Evolutionary conservation across 805 yeast genomes (phyloP).

Genomic region (Hanseniaspora singularis): DNA sequence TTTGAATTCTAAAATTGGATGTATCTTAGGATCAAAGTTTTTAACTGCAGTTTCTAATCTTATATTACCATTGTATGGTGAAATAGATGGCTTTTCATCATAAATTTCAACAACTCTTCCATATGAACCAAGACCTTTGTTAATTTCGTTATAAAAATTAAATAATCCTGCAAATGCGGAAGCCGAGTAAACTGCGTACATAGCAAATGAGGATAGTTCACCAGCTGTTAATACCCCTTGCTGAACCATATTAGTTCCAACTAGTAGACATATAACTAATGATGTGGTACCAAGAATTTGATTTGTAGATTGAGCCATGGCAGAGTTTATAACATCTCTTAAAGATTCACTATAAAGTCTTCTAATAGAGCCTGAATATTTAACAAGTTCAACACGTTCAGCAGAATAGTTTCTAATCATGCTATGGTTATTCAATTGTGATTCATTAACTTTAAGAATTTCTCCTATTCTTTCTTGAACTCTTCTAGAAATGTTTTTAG

Average conservation of each 20-base stretch:
- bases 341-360: slow-evolving; percentile 54
- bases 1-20: slow-evolving; percentile 43
- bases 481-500: slow-evolving; percentile 58
- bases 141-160: slow-evolving; percentile 80
- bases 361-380: slow-evolving; percentile 62
- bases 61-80: slow-evolving; percentile 49
- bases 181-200: slow-evolving; percentile 92
- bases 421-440: slow-evolving; percentile 69
- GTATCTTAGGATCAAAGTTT: slow-evolving; percentile 19
- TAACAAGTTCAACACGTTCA: slow-evolving; percentile 62
- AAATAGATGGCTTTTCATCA: slow-evolving; percentile 62
- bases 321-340: slow-evolving; percentile 68
- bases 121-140: slow-evolving; percentile 97
- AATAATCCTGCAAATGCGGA: slow-evolving; percentile 85
- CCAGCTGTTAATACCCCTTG: slow-evolving; percentile 71
- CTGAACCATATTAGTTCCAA: slow-evolving; percentile 75
- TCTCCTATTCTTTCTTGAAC: slow-evolving; percentile 78
- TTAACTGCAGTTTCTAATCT: slow-evolving; percentile 24
- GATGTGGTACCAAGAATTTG: slow-evolving; percentile 78
- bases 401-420: slow-evolving; percentile 89
- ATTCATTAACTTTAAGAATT: slow-evolving; percentile 83
- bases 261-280: slow-evolving; percentile 58
- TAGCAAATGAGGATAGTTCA: slow-evolving; percentile 80
- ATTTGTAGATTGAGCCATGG: slow-evolving; percentile 63
- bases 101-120: slow-evolving; percentile 78